phyloP scores from a whole-genome alignment of 2,329 filamentous ascomycete species.

The Davidsoniella australis region DNA sequence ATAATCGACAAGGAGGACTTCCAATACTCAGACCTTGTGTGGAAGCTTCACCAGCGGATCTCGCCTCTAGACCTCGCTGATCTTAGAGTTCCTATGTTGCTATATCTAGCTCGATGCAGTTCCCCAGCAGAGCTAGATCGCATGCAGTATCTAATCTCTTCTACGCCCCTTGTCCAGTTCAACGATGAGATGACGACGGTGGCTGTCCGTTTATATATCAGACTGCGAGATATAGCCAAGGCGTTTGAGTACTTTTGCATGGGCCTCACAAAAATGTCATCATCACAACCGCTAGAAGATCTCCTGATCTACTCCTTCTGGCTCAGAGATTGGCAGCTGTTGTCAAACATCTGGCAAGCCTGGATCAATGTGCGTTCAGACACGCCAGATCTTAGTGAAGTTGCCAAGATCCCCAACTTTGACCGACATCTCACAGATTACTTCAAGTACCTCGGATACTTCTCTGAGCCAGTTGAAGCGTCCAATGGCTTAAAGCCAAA shows the following conservation, averaged over 20 bases:
- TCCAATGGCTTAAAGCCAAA: too few relatives aligned
- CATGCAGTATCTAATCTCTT: slow-evolving; percentile 10
- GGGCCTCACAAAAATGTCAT: slow-evolving; percentile 7
- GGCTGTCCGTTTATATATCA: slow-evolving; percentile 11
- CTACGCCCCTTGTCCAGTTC: slow-evolving; percentile 8
- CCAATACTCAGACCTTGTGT: slow-evolving; percentile 9
- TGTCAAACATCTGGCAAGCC: slow-evolving; percentile 8
- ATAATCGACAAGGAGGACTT: slow-evolving; percentile 11
- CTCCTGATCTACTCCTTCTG: slow-evolving; percentile 11
- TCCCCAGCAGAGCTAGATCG: slow-evolving; percentile 11
- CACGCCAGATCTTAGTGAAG: slow-evolving; percentile 5
- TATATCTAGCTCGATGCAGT: slow-evolving; percentile 10
- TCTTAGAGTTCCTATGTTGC: slow-evolving; percentile 4
- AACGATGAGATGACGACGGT: slow-evolving; percentile 9
- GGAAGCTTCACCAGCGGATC: slow-evolving; percentile 6
- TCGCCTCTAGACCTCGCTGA: background rate
- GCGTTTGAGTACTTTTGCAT: slow-evolving; percentile 10
- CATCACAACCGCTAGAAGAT: slow-evolving; percentile 10
- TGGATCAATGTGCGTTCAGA: slow-evolving; percentile 9
- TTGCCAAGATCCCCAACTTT: slow-evolving; percentile 9
- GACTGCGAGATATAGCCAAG: slow-evolving; percentile 10
- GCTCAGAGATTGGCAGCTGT: slow-evolving; percentile 10
- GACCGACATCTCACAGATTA: slow-evolving; percentile 1
- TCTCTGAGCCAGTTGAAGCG: too few relatives aligned
- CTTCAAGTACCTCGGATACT: slow-evolving; percentile 4